These are phyloP conservation scores for Penicillium olsonii DNA, from an alignment of 2,329 filamentous ascomycete genomes.

Conservation along the genomic window DNA sequence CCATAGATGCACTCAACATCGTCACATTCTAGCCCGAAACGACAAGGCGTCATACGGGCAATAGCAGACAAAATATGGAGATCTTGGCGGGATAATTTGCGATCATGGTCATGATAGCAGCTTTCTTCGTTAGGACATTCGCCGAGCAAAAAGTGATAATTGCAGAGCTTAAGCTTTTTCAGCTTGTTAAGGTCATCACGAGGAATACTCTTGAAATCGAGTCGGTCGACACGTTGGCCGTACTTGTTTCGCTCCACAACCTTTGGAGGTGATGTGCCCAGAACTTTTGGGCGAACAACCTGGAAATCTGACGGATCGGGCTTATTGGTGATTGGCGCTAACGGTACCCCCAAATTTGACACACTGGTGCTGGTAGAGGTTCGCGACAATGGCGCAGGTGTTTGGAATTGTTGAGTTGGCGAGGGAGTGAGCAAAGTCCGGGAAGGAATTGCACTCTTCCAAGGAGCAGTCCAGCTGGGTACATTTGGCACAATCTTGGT, in stretches of 20 bases:
- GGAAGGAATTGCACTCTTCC: conserved; percentile 34
- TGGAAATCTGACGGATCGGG: conserved; percentile 42
- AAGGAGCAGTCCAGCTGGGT: conserved; percentile 33
- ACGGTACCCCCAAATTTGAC: conserved; percentile 35
- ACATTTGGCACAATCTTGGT: conserved; percentile 45
- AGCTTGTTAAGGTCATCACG: conserved; percentile 60
- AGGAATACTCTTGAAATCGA: conserved; percentile 52
- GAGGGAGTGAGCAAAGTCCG: conserved; percentile 37
- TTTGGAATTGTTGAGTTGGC: conserved; percentile 33
- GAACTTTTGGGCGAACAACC: conserved; percentile 39
- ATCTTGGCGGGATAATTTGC: conserved; percentile 56
- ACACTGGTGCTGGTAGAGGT: conserved; percentile 44
- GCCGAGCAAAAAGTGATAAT: conserved; percentile 60
- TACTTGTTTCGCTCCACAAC: conserved; percentile 58
- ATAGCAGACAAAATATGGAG: conserved; percentile 58
- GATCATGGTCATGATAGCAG: conserved; percentile 57
- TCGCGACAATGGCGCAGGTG: conserved; percentile 31
- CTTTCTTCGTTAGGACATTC: conserved; percentile 57
- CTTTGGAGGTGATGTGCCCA: conserved; percentile 29
- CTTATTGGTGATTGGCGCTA: conserved; percentile 38
- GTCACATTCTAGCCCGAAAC: conserved; percentile 58
- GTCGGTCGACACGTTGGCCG: conserved; percentile 61
- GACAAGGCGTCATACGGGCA: conserved; percentile 64
- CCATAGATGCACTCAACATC: conserved; percentile 65
- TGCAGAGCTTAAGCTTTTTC: conserved; percentile 65